Conservation (phyloP, 1,139 yeast genomes). For the Groenewaldozyma auringiensis region DNA sequence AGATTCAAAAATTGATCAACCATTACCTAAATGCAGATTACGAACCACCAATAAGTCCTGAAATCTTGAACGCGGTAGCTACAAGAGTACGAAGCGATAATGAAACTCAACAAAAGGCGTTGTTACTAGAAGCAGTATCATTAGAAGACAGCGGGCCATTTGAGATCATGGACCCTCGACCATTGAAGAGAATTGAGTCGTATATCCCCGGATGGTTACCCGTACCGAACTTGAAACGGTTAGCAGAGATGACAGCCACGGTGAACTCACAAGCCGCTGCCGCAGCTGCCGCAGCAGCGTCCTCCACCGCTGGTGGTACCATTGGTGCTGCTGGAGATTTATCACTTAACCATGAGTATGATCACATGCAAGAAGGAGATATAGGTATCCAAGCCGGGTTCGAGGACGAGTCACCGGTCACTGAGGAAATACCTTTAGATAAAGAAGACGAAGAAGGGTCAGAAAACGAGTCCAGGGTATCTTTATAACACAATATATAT, state of each 20-base stretch:
- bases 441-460: neutral
- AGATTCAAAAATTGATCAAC: conserved; percentile 83
- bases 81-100: conserved; percentile 61
- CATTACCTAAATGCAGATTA: conserved; percentile 92
- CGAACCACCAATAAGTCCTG: conserved; percentile 86
- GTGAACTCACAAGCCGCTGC: conserved; percentile 19
- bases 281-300: neutral
- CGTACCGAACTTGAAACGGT: conserved; percentile 78
- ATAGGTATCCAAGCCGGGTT: neutral
- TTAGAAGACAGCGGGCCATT: conserved; percentile 67
- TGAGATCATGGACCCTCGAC: conserved; percentile 77
- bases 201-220: conserved; percentile 95
- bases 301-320: too few relatives aligned
- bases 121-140: conserved; percentile 52
- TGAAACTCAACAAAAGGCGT: conserved; percentile 21
- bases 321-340: too few relatives aligned
- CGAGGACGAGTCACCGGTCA: neutral
- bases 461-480: neutral
- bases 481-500: neutral
- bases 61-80: conserved; percentile 76
- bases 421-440: neutral
- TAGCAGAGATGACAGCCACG: conserved; percentile 77
- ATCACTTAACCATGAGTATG: too few relatives aligned
- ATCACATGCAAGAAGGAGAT: neutral
- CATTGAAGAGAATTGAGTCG: conserved; percentile 84